phyloP scores from a whole-genome alignment of 2,329 filamentous ascomycete genomes.

The Bipolaris sorokiniana region DNA sequence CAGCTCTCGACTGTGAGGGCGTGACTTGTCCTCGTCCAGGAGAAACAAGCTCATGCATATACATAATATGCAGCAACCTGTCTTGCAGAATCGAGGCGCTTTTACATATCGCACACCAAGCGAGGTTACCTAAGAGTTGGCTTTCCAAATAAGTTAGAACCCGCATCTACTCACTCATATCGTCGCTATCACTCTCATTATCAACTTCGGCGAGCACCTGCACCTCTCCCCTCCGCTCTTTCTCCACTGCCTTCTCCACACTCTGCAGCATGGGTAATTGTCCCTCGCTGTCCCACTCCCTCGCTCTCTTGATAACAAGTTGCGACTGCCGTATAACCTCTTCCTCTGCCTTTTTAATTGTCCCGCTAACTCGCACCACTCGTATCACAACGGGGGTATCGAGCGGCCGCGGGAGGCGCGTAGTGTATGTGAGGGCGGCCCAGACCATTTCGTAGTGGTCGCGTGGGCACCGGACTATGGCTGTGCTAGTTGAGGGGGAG shows the following conservation, averaged over 20 bases:
- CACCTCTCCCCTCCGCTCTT: constrained; percentile 23
- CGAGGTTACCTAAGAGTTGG: background rate
- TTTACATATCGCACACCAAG: too few relatives aligned
- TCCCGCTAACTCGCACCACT: constrained; percentile 87
- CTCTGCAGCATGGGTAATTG: constrained; percentile 25
- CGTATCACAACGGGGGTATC: constrained; percentile 75
- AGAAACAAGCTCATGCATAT: background rate
- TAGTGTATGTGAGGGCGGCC: constrained; percentile 85
- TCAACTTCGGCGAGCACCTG: constrained; percentile 28
- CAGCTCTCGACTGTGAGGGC: background rate
- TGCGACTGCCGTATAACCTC: constrained; percentile 83
- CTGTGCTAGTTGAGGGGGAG: constrained; percentile 89
- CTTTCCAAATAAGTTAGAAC: background rate
- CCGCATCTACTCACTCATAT: constrained; percentile 28
- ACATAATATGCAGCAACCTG: too few relatives aligned
- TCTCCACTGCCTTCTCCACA: constrained; percentile 33
- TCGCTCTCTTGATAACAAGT: constrained; percentile 71
- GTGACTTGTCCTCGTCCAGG: background rate
- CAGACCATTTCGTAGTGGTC: constrained; percentile 86
- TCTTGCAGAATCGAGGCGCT: background rate
- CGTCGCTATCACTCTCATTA: constrained; percentile 23
- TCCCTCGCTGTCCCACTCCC: constrained; percentile 49
- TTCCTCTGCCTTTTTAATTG: constrained; percentile 89
- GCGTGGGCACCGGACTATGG: constrained; percentile 84
- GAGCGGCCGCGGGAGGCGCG: constrained; percentile 66